Percentiles rank a stretch among this genome's conserved stretches.
phyloP scores from a whole-genome alignment of 2,329 filamentous ascomycete genomes.

The Penicillium olsonii region DNA sequence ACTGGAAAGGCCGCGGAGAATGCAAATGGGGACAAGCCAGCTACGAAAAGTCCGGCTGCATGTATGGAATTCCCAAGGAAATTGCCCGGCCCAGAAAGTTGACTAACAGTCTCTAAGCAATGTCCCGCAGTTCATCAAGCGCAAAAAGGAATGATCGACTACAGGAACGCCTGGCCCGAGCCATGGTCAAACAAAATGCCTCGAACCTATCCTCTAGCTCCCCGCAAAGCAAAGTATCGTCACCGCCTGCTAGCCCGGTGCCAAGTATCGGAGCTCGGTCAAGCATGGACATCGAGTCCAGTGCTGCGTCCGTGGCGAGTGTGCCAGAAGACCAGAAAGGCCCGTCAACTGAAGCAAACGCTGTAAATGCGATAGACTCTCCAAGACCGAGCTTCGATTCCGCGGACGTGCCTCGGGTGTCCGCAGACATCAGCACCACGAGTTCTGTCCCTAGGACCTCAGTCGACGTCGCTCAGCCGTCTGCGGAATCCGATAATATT shows the following conservation, averaged over 20 bases:
- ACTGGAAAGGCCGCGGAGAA: constrained; percentile 38
- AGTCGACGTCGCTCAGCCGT: constrained; percentile 10
- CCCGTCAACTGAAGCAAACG: constrained; percentile 11
- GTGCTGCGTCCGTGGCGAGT: constrained; percentile 20
- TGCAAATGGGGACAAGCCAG: constrained; percentile 27
- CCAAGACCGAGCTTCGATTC: constrained; percentile 35
- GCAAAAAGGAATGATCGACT: constrained; percentile 75
- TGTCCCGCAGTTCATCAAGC: constrained; percentile 66
- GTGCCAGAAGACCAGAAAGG: constrained; percentile 25
- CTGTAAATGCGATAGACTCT: constrained; percentile 10
- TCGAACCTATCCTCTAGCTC: constrained; percentile 49
- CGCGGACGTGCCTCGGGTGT: constrained; percentile 22
- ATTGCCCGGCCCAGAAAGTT: neutral
- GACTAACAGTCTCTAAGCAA: constrained; percentile 40
- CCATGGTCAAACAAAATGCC: constrained; percentile 73
- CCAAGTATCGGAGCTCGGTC: constrained; percentile 48
- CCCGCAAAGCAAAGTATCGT: constrained; percentile 52
- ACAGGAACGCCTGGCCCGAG: constrained; percentile 85
- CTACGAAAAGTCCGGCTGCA: constrained; percentile 23
- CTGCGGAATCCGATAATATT: constrained; percentile 2
- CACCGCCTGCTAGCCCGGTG: constrained; percentile 53
- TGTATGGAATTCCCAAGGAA: constrained; percentile 27
- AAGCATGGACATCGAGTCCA: constrained; percentile 40
- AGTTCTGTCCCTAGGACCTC: constrained; percentile 16
- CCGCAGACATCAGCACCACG: constrained; percentile 25